Conservation (phyloP, 768 basidiomycete species). For the Hygrocybe coccinea region DNA sequence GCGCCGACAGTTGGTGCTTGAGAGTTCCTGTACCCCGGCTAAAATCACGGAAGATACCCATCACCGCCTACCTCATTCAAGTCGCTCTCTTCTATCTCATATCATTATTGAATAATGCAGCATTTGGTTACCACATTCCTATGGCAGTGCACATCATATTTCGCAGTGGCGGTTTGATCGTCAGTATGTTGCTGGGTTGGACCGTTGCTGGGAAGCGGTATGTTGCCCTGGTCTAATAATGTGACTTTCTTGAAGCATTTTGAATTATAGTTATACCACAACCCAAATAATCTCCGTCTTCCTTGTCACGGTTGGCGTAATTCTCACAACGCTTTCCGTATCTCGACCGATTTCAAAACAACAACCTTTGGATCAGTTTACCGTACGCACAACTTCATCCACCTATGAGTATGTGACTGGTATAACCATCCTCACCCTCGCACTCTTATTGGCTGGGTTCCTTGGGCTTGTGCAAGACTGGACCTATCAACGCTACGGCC, state of each 20-base stretch:
- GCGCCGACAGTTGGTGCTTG: conserved; percentile 23
- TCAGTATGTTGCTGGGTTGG: conserved; percentile 80
- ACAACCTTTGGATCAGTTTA: conserved; percentile 7
- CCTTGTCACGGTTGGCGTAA: conserved; percentile 75
- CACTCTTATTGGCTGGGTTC: conserved; percentile 74
- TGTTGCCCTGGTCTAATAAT: conserved; percentile 17
- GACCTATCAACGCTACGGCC: conserved; percentile 46
- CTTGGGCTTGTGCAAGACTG: conserved; percentile 83
- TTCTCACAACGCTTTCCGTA: conserved; percentile 77
- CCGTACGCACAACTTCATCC: conserved; percentile 11
- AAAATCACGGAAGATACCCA: conserved; percentile 61
- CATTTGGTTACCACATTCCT: conserved; percentile 81
- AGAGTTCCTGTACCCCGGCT: conserved; percentile 49
- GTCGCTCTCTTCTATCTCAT: conserved; percentile 76
- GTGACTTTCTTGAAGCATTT: conserved; percentile 7
- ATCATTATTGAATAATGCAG: conserved; percentile 85
- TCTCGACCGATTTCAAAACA: conserved; percentile 25
- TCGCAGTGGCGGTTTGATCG: conserved; percentile 78
- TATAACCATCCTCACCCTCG: conserved; percentile 66
- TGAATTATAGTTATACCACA: conserved; percentile 49
- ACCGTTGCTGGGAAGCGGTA: conserved; percentile 59
- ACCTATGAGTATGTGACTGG: conserved; percentile 58
- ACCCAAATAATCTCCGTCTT: conserved; percentile 70
- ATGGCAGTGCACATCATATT: conserved; percentile 95
- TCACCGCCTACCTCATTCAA: conserved; percentile 70